Evolutionary conservation across 176 grass and related monocot genomes (phyloP).

Genomic region (Zea luxurians): DNA sequence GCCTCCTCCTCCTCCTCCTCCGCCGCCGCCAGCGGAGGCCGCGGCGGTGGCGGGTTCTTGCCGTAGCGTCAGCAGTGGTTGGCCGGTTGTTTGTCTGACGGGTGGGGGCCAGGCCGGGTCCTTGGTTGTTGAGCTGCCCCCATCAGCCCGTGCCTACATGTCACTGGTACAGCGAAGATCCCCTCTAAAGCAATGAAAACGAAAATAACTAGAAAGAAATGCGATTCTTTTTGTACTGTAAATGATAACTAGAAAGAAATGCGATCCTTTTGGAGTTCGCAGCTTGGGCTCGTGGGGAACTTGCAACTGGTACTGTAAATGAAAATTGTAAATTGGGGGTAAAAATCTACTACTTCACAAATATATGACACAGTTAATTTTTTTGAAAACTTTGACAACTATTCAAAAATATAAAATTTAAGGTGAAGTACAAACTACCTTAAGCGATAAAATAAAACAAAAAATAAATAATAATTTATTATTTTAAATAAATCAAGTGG

Average conservation of each 20-base stretch:
- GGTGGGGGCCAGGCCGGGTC: constrained; percentile 20
- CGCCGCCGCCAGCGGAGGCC: not conserved
- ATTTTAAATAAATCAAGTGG: too few relatives aligned
- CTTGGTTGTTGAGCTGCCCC: constrained; percentile 34
- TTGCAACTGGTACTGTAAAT: constrained; percentile 22
- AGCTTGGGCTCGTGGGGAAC: not conserved
- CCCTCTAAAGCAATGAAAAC: constrained; percentile 28
- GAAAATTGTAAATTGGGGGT: not conserved
- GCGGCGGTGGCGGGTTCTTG: constrained; percentile 52
- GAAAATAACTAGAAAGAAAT: constrained; percentile 41
- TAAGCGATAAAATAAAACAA: too few relatives aligned
- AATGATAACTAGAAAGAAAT: constrained; percentile 40
- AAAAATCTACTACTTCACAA: not conserved
- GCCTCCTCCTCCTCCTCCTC: constrained; percentile 31
- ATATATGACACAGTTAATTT: too few relatives aligned
- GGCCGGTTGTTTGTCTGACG: constrained; percentile 4
- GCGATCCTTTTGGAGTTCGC: constrained; percentile 28
- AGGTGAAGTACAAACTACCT: too few relatives aligned
- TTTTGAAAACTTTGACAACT: too few relatives aligned
- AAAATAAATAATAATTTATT: too few relatives aligned
- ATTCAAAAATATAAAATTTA: too few relatives aligned
- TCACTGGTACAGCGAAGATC: constrained; percentile 30
- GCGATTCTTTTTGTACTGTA: constrained; percentile 41
- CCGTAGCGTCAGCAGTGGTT: constrained; percentile 54
- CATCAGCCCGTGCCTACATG: constrained; percentile 32